Base-by-base conservation (phyloP, 2,329 filamentous ascomycete species). In the Cladosporium phlei region DNA sequence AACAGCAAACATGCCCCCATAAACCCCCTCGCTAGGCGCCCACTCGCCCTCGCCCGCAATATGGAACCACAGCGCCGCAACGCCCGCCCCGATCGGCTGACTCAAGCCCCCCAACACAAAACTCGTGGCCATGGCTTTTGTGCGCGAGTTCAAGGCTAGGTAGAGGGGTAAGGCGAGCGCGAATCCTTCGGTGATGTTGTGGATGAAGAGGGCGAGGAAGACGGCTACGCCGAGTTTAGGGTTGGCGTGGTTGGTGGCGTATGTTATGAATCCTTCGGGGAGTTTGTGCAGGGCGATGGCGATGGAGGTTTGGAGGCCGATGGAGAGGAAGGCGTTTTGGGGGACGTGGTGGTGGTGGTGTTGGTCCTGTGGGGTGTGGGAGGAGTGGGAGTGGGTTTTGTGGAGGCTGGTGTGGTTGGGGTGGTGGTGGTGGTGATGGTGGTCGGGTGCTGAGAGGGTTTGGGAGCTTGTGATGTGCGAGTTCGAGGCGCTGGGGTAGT, bases 111-210 rank as follows among this genome's bases (percentile, higher is more conserved):
- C 93, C 0, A 98, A 74, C 0, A 95, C 64, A 8, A 86, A 83
- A 4, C 86, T 84, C 82, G 88, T 94, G 49, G 86, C 68, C 71
- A 97, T 93, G 14, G 93, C 91, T 58, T 83, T 85, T 62, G 80
- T 71, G 35, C 89, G 84, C 49, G 83, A 91, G 52, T 84, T 79
- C 24, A 96, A 79, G 1, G 93, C 93, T 59, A 98, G 86, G 67
- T 95, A 98, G 0, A 98, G 75, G 0, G 93, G 93, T 1, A 98
- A 71, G 0, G 89, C 88, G 77, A 98, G 85, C 52, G 90, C 88
- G 63, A 97, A 97, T 2, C 93, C 93, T 70, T 98, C 93, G 21
- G 88, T 90, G 60, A 98, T 95, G 69, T 97, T 98, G 75, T 98
- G 93, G 49, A 98, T 91, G 63, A 95, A 95, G 6, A 98, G 78